Conservation (phyloP, 352 stramenopile species). For the Globisporangium rhizosaccharum region DNA sequence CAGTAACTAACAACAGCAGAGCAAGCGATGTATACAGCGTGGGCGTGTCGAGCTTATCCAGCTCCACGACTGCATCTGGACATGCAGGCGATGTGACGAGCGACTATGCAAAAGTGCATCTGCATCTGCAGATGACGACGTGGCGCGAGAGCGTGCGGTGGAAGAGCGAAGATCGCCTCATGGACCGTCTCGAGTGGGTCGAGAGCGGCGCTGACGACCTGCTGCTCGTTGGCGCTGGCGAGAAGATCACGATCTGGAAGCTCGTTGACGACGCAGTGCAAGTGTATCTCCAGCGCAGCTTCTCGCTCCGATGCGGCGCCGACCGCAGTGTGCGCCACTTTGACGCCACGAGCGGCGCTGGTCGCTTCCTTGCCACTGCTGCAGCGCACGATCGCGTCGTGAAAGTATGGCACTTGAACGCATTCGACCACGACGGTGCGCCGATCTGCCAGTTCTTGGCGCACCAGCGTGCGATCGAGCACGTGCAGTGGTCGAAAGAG, state of each 20-base stretch:
- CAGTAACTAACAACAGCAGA: background rate
- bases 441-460: conserved; percentile 58
- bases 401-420: conserved; percentile 59
- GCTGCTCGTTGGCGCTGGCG: conserved; percentile 53
- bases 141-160: conserved; percentile 72
- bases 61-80: background rate
- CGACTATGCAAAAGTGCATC: conserved; percentile 62
- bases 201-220: conserved; percentile 66
- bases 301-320: conserved; percentile 23
- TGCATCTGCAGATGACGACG: conserved; percentile 59
- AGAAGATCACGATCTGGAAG: conserved; percentile 80
- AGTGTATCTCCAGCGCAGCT: conserved; percentile 72
- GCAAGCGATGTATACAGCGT: conserved; percentile 3
- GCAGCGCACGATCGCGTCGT: conserved; percentile 57
- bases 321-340: conserved; percentile 38
- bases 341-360: conserved; percentile 43
- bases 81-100: conserved; percentile 14
- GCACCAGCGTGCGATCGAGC: conserved; percentile 51
- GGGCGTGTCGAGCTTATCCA: background rate
- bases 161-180: conserved; percentile 50
- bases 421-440: conserved; percentile 45
- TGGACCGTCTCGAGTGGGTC: conserved; percentile 73
- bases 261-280: conserved; percentile 73
- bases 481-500: conserved; percentile 49
- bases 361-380: conserved; percentile 56